Evolutionary conservation across 495 filamentous ascomycete genomes (phyloP), one percentile per base, ranked within the genome.

Genomic region (Lepraria neglecta): DNA sequence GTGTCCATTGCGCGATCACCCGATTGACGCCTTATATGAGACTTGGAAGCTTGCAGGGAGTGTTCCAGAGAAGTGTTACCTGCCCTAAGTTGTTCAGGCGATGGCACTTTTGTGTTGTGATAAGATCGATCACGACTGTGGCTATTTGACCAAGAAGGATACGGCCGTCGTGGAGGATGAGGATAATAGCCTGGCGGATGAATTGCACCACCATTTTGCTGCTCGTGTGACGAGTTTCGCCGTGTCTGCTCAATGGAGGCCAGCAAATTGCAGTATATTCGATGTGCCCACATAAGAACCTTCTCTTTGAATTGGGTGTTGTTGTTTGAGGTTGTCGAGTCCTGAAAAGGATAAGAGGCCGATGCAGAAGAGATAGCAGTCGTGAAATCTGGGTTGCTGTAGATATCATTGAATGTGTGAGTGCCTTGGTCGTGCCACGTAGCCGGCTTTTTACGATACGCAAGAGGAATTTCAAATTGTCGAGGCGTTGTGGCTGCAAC

Each of bases 191-290:
- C 40, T 21, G 54, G 56, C 17, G 40, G 64, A 38, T 54, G 60
- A n/a, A 30, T 28, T 28, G 31, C 17, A n/a, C 47, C 55, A 44
- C 15, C 46, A 24, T 45, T 19, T 31, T 55, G 57, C 44, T 62
- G 55, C 24, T 63, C 60, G 17, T 51, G 52, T 33, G 57, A 33
- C 1, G 44, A 31, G 30, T 72, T 77, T 58, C 77, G 76, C 56
- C 75, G 76, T 58, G 76, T 79, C 59, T 85, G 81, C 51, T 92
- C 86, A 10, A 95, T 80, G 59, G 83, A 87, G 11, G 85, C 77
- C 27, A 97, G 75, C 4, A 98, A 82, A 66, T 96, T 89, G 43
- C 91, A 83, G 74, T 98, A 97, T 27, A 92, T 84, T 56, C 82
- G 80, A 70, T 97, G 89, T 35, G 94, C 94, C 83, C 88, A 92